phyloP scores from a whole-genome alignment of 129 eudicot genomes.

The Apium graveolens region DNA sequence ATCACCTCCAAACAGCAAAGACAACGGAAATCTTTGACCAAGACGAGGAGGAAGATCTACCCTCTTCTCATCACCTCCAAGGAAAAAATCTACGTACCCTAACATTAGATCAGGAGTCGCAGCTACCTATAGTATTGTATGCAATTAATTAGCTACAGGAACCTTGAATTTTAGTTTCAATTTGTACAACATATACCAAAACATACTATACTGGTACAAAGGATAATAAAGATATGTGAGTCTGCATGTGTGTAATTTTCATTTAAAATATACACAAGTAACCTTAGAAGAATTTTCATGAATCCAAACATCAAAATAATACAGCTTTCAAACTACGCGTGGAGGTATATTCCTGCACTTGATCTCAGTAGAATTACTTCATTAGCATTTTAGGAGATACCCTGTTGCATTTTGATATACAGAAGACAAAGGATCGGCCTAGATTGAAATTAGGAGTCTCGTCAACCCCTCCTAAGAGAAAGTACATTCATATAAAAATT shows the following conservation, averaged over 20 bases:
- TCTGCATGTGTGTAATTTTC: not conserved
- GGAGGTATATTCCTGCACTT: not conserved
- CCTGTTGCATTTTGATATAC: not conserved
- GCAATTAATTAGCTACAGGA: constrained; percentile 10
- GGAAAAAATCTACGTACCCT: constrained; percentile 86
- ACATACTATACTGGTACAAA: not conserved
- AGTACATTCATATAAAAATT: not conserved
- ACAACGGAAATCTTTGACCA: constrained; percentile 75
- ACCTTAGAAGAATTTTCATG: not conserved
- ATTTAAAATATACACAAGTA: not conserved
- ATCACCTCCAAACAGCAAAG: constrained; percentile 90
- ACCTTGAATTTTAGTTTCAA: not conserved
- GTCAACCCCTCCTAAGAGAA: not conserved
- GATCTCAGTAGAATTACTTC: not conserved
- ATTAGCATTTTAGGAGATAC: not conserved
- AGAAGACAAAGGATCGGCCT: not conserved
- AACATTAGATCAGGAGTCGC: constrained; percentile 95
- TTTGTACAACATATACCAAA: not conserved
- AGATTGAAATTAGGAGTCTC: not conserved
- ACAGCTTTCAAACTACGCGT: not conserved
- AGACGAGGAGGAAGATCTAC: constrained; percentile 85
- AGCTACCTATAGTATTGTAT: constrained; percentile 54
- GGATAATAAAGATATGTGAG: not conserved
- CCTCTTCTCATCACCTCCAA: constrained; percentile 98
- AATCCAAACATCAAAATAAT: not conserved